Evolutionary conservation across 371 early-diverging fungal genomes (phyloP), one percentile per base, ranked within the genome.

Genomic region (Racocetra persica): DNA sequence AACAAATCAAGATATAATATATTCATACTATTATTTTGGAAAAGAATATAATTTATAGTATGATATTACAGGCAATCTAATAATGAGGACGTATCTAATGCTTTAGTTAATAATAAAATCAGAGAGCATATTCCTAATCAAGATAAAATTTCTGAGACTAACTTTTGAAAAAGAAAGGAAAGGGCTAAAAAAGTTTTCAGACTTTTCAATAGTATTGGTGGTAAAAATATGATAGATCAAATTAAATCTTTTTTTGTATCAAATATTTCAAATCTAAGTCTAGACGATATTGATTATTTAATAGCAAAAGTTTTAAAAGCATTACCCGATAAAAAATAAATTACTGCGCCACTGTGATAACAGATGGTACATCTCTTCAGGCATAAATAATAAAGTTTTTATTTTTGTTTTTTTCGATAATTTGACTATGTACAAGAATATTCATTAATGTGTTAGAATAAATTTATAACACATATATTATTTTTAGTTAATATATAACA

Each of bases 91-190:
- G 49, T 24, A 3, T 69, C 49, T 10, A 45, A 69, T 45, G 49
- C n/a, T 32, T 22, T 69, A 41, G 69, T 69, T 69, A 69, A 69
- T 69, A 51, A 69, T 69, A 69, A 69, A 69, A 69, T 69, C n/a
- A 49, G 49, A 11, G 49, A 69, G 36, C 54, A 73, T 11, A 10
- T 71, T 71, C 20, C 22, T 8, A n/a, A 16, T 36, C 54, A 54
- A 28, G 55, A 73, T 55, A 73, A 73, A 73, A 52, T 28, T 73
- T 2, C 32, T 4, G 55, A 73, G 55, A 28, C 32, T 41, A 73
- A 73, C 54, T 57, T 73, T 73, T 6, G 73, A 73, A 73, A 73
- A 73, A 73, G 73, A 24, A 73, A 73, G n/a, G 55, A 73, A 73
- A 73, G 32, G 38, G 73, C 55, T 54, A 73, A 26, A 54, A 73